Conservation (phyloP, 179 eudicot species). For the Actinidia arguta region DNA sequence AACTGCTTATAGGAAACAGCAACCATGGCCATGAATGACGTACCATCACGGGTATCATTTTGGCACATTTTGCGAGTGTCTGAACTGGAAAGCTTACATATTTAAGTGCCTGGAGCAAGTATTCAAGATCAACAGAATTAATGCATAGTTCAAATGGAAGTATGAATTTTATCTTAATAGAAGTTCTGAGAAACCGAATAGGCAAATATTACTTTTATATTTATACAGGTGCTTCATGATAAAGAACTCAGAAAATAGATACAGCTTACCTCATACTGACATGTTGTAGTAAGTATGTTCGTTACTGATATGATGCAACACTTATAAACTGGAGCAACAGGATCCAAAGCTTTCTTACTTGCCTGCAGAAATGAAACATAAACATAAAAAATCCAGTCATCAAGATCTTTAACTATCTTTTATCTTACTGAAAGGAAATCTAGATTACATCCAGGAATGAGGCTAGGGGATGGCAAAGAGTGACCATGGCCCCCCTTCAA, state of each 20-base stretch:
- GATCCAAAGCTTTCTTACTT: conserved; percentile 86
- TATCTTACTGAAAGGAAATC: not conserved
- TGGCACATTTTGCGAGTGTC: conserved; percentile 96
- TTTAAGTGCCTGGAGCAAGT: conserved; percentile 80
- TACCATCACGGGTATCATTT: conserved; percentile 99
- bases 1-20: not conserved
- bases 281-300: conserved; percentile 95
- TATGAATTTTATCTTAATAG: not conserved
- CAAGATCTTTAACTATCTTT: not conserved
- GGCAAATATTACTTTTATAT: not conserved
- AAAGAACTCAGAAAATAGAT: conserved; percentile 10
- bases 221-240: not conserved
- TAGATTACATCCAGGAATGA: not conserved
- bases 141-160: not conserved
- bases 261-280: conserved; percentile 89
- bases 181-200: not conserved
- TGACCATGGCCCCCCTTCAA: no score
- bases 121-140: not conserved
- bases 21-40: not conserved
- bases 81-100: conserved; percentile 98
- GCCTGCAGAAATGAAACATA: conserved; percentile 53
- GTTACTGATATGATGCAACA: conserved; percentile 86
- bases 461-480: no score
- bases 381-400: not conserved
- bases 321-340: conserved; percentile 96